Evolutionary conservation across 2,329 filamentous ascomycete species (phyloP), one percentile per base, ranked within the genome.

Genomic region (Xylariaceae sp.): DNA sequence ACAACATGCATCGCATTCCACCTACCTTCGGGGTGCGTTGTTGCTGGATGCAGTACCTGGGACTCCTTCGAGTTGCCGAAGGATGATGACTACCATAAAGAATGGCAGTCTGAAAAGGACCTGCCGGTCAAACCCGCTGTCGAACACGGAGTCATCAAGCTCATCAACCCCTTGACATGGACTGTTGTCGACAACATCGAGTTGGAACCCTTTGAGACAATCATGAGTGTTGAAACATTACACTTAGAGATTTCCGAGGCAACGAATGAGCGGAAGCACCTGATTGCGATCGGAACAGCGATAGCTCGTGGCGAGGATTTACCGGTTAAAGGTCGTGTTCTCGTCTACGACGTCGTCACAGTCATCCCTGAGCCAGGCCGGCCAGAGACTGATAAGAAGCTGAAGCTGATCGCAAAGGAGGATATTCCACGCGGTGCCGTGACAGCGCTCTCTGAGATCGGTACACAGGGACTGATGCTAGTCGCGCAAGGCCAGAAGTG

Each of bases 401-500:
- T 99, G 39, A 95, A 96, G 71, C 82, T 95, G 3, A 82, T 97
- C 13, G 89, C 90, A 4, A 89, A 89, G 68, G 94, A 99, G 73
- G 90, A 96, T 55, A 92, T 97, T 30, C 83, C 85, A n/a, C 89
- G 94, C 53, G 94, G 94, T 8, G 91, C 91, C 3, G 90, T 99
- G 23, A 96, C 93, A 11, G 89, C 90, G 0, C 74, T 99, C 9
- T 91, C 88, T 0, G 88, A 89, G 64, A 88, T 96, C 57, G 93
- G 90, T 48, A 91, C 87, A 0, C 92, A 94, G 74, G 94, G 89
- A 1, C 91, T 93, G 66, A 86, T 95, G 80, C 87, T 94, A 62
- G 89, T 89, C 47, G 92, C 92, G 0, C 94, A 99, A 71, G 94
- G 94, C 0, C 92, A 97, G 70, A 99, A 99, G 75, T 93, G 92